Evolutionary conservation across 2,329 filamentous ascomycete genomes (phyloP).

Genomic region (Colletotrichum coccodes): DNA sequence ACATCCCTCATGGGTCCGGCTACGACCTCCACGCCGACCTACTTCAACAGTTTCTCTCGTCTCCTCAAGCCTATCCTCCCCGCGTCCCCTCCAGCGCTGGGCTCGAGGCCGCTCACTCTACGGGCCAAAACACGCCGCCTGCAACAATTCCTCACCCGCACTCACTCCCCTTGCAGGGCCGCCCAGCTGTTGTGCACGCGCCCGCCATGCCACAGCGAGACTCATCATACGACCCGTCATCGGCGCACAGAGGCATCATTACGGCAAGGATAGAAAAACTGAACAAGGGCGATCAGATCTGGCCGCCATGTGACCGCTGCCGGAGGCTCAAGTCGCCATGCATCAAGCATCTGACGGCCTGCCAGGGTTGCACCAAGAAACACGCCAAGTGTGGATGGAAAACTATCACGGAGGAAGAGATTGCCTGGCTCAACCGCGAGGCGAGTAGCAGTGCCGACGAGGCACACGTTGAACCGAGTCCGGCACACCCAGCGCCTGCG

Average conservation of each 20-base stretch:
- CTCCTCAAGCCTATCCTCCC: slow-evolving; percentile 35
- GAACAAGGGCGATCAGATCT: slow-evolving; percentile 76
- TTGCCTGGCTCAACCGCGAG: slow-evolving; percentile 47
- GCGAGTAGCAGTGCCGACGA: slow-evolving; percentile 39
- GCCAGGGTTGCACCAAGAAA: slow-evolving; percentile 88
- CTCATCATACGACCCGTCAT: slow-evolving; percentile 39
- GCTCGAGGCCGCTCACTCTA: slow-evolving; percentile 35
- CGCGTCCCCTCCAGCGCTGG: slow-evolving; percentile 25
- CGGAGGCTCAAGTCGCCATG: slow-evolving; percentile 83
- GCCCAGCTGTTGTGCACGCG: slow-evolving; percentile 40
- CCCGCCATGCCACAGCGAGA: slow-evolving; percentile 41
- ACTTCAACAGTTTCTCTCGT: slow-evolving; percentile 61
- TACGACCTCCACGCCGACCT: slow-evolving; percentile 65
- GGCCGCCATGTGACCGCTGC: slow-evolving; percentile 88
- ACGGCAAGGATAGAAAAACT: slow-evolving; percentile 80
- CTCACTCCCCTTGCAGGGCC: slow-evolving; percentile 38
- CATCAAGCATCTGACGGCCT: slow-evolving; percentile 86
- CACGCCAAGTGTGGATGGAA: slow-evolving; percentile 91
- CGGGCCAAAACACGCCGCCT: slow-evolving; percentile 39
- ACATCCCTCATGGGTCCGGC: slow-evolving; percentile 40
- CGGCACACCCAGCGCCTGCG: slow-evolving; percentile 29
- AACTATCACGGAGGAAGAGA: slow-evolving; percentile 79
- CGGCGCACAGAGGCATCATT: slow-evolving; percentile 65
- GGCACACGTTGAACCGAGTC: slow-evolving; percentile 40
- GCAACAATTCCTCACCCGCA: slow-evolving; percentile 36